Percentiles rank a stretch among this genome's conserved stretches.
Evolutionary conservation across 257 asterid genomes (phyloP).

Genomic region (Craterostigma plantagineum): DNA sequence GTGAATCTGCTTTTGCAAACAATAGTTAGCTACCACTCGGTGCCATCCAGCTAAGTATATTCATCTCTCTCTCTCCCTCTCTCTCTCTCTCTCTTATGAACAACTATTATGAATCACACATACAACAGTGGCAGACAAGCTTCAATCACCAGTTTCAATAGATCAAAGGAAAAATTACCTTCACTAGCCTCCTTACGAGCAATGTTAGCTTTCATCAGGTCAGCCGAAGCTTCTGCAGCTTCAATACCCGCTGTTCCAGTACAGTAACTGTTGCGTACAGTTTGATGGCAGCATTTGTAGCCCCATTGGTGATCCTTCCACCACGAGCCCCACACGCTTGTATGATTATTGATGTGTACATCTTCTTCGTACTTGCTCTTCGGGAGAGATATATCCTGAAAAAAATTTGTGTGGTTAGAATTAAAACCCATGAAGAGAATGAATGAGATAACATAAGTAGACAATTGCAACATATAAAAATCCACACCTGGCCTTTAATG

Average conservation of each 20-base stretch:
- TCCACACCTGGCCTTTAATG: constrained; percentile 83
- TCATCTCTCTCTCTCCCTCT: too few species aligned
- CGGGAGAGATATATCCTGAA: constrained; percentile 65
- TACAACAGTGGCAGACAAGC: too few species aligned
- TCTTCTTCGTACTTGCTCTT: constrained; percentile 90
- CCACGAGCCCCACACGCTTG: constrained; percentile 92
- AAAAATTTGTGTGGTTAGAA: constrained; percentile 3
- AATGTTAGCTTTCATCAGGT: constrained; percentile 85
- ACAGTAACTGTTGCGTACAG: constrained; percentile 74
- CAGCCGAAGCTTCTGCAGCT: constrained; percentile 83
- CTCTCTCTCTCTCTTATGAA: too few species aligned
- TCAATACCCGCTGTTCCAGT: constrained; percentile 95
- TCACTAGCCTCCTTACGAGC: constrained; percentile 77
- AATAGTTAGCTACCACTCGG: too few species aligned
- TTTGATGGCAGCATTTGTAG: constrained; percentile 81
- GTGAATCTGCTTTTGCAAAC: constrained; percentile 24
- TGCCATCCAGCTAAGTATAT: too few species aligned
- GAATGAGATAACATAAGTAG: too few species aligned
- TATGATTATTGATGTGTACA: constrained; percentile 54
- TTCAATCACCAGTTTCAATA: too few species aligned
- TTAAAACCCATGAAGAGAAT: background rate
- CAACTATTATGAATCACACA: too few species aligned
- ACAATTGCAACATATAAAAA: too few species aligned
- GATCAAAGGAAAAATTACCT: constrained; percentile 22
- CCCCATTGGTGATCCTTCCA: constrained; percentile 98